Conservation (phyloP, 2,329 filamentous ascomycete species). For the Neoascochyta sp. region DNA sequence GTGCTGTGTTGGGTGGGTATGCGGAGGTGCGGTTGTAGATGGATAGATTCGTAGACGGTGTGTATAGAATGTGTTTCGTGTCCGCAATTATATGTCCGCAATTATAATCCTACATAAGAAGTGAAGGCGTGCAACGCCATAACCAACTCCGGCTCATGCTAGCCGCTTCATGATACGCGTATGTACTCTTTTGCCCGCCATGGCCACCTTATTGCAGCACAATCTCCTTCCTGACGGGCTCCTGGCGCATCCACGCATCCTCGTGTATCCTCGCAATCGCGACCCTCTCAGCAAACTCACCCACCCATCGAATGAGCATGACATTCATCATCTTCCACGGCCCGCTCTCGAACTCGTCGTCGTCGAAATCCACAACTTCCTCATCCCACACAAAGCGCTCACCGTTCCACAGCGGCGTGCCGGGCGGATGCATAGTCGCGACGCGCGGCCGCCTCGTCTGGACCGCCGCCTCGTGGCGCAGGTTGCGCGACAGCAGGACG, state of each 20-base stretch:
- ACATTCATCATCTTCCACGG: constrained; percentile 36
- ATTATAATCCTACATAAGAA: no score
- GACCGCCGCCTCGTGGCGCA: constrained; percentile 16
- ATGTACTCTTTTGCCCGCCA: no score
- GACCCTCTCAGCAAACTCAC: constrained; percentile 23
- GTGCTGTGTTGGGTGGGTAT: no score
- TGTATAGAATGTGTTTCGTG: no score
- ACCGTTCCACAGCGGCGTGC: constrained; percentile 32
- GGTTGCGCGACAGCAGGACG: constrained; percentile 27
- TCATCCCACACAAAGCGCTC: constrained; percentile 27
- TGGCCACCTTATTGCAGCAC: constrained; percentile 18
- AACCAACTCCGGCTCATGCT: no score
- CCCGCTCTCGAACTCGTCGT: constrained; percentile 14
- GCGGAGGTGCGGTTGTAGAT: no score
- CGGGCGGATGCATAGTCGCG: constrained; percentile 27
- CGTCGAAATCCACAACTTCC: constrained; percentile 26
- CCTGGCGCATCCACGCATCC: constrained; percentile 22
- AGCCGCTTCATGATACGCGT: no score
- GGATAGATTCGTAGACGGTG: no score
- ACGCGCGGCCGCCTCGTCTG: constrained; percentile 10
- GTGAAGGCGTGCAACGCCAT: no score
- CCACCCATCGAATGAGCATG: constrained; percentile 31
- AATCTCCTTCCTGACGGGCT: constrained; percentile 22
- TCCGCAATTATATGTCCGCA: no score
- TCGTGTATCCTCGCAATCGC: constrained; percentile 34